These are phyloP conservation scores for Apiospora pterosperma DNA, from an alignment of 2,329 filamentous ascomycete species.

Conservation along the genomic window DNA sequence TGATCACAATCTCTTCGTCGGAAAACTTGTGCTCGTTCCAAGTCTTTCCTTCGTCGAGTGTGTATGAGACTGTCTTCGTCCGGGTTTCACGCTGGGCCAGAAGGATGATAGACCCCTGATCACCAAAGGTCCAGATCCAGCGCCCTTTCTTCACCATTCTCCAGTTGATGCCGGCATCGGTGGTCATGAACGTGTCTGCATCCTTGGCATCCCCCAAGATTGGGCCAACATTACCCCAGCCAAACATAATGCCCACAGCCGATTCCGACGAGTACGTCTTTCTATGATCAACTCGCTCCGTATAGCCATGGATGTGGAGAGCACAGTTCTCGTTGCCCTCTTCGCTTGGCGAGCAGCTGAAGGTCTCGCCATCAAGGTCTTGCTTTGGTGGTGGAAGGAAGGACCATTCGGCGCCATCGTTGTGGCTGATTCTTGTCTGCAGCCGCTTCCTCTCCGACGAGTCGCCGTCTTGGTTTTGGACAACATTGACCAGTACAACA, in stretches of 20 bases:
- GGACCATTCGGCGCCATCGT: conserved; percentile 87
- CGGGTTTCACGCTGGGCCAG: conserved; percentile 70
- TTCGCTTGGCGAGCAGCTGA: conserved; percentile 57
- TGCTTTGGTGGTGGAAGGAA: conserved; percentile 69
- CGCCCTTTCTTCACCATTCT: conserved; percentile 78
- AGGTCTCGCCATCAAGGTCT: conserved; percentile 69
- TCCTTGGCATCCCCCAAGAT: conserved; percentile 64
- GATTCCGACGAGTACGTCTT: conserved; percentile 87
- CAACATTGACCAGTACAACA: conserved; percentile 81
- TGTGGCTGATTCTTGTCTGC: conserved; percentile 91
- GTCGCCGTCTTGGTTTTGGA: conserved; percentile 65
- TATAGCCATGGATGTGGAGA: conserved; percentile 93
- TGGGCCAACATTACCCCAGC: conserved; percentile 82
- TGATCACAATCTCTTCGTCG: conserved; percentile 66
- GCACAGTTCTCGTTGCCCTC: conserved; percentile 67
- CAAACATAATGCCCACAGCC: conserved; percentile 88
- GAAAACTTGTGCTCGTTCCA: conserved; percentile 78
- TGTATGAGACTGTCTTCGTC: conserved; percentile 70
- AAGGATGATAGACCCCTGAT: conserved; percentile 89
- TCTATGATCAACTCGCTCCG: conserved; percentile 76
- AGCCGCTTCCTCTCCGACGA: conserved; percentile 71
- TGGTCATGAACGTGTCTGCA: conserved; percentile 86
- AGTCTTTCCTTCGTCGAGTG: conserved; percentile 73
- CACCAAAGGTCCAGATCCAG: conserved; percentile 93
- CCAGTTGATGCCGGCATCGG: conserved; percentile 90